Evolutionary conservation across 139 green algal genomes (phyloP), one percentile per base, ranked within the genome.

Genomic region (Spirogloea muscicola): DNA sequence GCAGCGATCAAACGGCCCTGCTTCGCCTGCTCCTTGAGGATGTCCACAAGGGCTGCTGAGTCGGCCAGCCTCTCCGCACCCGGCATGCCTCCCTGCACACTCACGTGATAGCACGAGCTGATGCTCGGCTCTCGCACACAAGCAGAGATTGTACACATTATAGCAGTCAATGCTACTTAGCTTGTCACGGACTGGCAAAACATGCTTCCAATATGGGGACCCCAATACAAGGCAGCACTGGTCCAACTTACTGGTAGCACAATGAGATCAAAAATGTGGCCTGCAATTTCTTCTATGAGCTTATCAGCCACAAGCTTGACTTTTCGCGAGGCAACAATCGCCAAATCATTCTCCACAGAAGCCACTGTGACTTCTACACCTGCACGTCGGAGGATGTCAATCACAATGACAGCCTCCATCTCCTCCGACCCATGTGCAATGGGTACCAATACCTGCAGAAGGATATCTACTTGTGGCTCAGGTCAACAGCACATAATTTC

Each of bases 331-430:
- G 68, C 68, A 13, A 42, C 33, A 10, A 82, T 65, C 13, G 16
- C 34, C 55, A 40, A 41, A 34, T 66, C 25, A 25, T 84, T 51
- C 63, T 96, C 92, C 0, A 97, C 89, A 0, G 86, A 94, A 0
- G 92, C 94, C 0, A 98, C 87, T 0, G 76, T 80, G 16, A 94
- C 89, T n/a, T 76, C 31, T 38, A 48, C 74, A 7, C 84, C 84
- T 2, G 77, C 94, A 33, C 94, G 66, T 21, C 91, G 60, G 38
- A 99, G 78, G 33, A 97, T 90, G 57, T 99, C 94, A 10, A 94
- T 90, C 2, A 91, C 84, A 38, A 95, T 96, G 0, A 96, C 90
- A 3, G 88, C 84, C 66, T 95, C 90, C 88, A 96, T 95, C 73
- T 94, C 91, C 72, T 98, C 94, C 0, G 74, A 89, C 1, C 94